A percentile compares a stretch with the other conserved stretches of the same genome.
These are phyloP conservation scores for Pyrenochaeta sp. DNA, from an alignment of 2,329 filamentous ascomycete genomes.

Conservation along the genomic window DNA sequence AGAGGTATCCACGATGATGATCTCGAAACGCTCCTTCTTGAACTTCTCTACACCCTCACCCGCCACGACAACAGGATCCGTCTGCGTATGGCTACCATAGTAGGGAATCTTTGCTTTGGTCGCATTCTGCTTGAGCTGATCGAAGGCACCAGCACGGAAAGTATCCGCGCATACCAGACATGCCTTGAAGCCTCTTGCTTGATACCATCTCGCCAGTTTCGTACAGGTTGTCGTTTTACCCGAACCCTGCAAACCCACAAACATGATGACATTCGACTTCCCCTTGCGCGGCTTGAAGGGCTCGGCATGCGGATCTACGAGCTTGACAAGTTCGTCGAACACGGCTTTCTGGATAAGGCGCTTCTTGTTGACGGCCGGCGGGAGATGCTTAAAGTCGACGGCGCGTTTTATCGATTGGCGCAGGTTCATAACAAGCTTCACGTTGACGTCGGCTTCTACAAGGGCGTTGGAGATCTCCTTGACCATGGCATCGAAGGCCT, in stretches of 20 bases:
- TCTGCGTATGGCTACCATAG: constrained; percentile 95
- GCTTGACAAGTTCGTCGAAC: constrained; percentile 93
- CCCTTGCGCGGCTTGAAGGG: constrained; percentile 98
- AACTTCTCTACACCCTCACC: constrained; percentile 98
- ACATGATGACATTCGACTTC: constrained; percentile 98
- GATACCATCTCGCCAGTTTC: constrained; percentile 94
- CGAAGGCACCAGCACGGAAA: constrained; percentile 97
- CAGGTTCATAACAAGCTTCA: constrained; percentile 87
- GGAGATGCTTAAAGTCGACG: constrained; percentile 95
- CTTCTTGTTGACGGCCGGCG: constrained; percentile 95
- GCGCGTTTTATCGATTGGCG: constrained; percentile 90
- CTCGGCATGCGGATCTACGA: constrained; percentile 94
- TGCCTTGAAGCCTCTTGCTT: constrained; percentile 88
- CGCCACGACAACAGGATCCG: constrained; percentile 91
- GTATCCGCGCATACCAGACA: constrained; percentile 98
- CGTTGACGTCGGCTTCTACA: constrained; percentile 96
- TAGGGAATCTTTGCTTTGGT: constrained; percentile 99
- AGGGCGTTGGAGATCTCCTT: constrained; percentile 98
- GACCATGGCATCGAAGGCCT: constrained; percentile 97
- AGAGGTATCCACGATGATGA: constrained; percentile 98
- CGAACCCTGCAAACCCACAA: constrained; percentile 95
- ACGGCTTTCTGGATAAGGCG: constrained; percentile 97
- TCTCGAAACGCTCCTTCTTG: constrained; percentile 97
- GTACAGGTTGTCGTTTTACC: constrained; percentile 99
- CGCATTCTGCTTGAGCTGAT: constrained; percentile 98